Base-by-base conservation (phyloP, 2,329 filamentous ascomycete species). In the Lojkania enalia region DNA sequence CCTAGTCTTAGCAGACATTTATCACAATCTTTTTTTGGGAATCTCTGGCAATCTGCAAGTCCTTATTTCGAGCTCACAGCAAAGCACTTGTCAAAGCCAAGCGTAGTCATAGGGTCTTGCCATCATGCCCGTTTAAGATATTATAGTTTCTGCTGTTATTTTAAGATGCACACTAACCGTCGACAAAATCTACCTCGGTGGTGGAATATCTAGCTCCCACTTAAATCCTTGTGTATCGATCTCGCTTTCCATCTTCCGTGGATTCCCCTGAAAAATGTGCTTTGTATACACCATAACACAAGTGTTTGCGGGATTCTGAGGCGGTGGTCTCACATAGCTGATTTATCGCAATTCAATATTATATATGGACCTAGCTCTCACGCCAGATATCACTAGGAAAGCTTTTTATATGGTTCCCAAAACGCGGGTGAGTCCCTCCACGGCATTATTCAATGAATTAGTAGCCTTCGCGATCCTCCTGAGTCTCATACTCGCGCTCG, bases 141-240 rank as follows among this genome's bases (percentile, higher is more conserved):
- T n/a, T n/a, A n/a, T n/a, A n/a, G n/a, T n/a, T n/a, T n/a, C n/a
- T n/a, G n/a, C n/a, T n/a, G n/a, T n/a, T n/a, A n/a, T n/a, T n/a
- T n/a, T n/a, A n/a, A n/a, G n/a, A n/a, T n/a, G n/a, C n/a, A n/a
- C n/a, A n/a, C n/a, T n/a, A n/a, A n/a, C n/a, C n/a, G n/a, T n/a
- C n/a, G n/a, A n/a, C n/a, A 7, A 27, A n/a, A 74, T 76, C 45
- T 76, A 75, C 39, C 44, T 74, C 3, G 67, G 70, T 2, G 75
- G 74, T 53, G 75, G 75, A 13, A 66, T 77, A 3, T 75, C 71
- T 3, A 75, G 76, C 44, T 73, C 70, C 0, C 75, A 78, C 42
- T 61, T 78, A n/a, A 78, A 76, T 37, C 76, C 76, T 0, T 72
- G 69, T 0, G 66, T 78, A 5, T 73, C 73, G 0, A 63, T 77